Evolutionary conservation across 768 basidiomycete species (phyloP).

Genomic region (Tylopilus subfusipes): DNA sequence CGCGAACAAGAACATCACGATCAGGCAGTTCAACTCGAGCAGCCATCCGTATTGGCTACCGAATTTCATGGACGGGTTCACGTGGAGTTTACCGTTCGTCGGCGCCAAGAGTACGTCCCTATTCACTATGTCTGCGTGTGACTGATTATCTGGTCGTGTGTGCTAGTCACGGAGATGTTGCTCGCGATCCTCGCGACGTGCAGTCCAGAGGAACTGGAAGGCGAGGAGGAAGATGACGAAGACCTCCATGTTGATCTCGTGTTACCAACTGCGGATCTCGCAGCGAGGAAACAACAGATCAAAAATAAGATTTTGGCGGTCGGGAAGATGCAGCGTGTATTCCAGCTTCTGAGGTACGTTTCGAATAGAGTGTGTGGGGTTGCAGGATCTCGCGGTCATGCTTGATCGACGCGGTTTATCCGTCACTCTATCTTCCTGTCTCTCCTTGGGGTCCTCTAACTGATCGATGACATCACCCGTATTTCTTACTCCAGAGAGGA

Average conservation of each 20-base stretch:
- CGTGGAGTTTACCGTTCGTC: slow-evolving; percentile 97
- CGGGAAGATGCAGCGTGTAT: slow-evolving; percentile 86
- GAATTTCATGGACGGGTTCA: slow-evolving; percentile 98
- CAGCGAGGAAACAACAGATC: slow-evolving; percentile 69
- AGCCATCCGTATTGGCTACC: slow-evolving; percentile 94
- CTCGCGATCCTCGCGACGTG: slow-evolving; percentile 93
- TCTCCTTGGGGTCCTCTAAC: background rate
- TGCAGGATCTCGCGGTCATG: background rate
- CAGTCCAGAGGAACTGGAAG: slow-evolving; percentile 86
- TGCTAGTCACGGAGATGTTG: slow-evolving; percentile 92
- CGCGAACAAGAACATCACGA: slow-evolving; percentile 95
- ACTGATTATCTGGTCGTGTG: background rate
- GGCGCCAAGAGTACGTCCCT: slow-evolving; percentile 86
- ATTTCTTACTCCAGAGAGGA: slow-evolving; percentile 52
- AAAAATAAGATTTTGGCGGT: slow-evolving; percentile 94
- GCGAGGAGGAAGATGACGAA: slow-evolving; percentile 35
- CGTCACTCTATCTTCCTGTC: too few species aligned
- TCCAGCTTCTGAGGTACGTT: slow-evolving; percentile 80
- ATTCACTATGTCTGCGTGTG: background rate
- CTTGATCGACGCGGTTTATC: background rate
- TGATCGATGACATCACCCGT: background rate
- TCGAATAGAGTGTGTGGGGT: background rate
- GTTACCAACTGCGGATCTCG: slow-evolving; percentile 39
- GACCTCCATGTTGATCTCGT: slow-evolving; percentile 26
- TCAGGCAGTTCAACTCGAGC: slow-evolving; percentile 78